These are phyloP conservation scores for Trifolium subterraneum DNA, from an alignment of 306 rosid species.

Conservation along the genomic window DNA sequence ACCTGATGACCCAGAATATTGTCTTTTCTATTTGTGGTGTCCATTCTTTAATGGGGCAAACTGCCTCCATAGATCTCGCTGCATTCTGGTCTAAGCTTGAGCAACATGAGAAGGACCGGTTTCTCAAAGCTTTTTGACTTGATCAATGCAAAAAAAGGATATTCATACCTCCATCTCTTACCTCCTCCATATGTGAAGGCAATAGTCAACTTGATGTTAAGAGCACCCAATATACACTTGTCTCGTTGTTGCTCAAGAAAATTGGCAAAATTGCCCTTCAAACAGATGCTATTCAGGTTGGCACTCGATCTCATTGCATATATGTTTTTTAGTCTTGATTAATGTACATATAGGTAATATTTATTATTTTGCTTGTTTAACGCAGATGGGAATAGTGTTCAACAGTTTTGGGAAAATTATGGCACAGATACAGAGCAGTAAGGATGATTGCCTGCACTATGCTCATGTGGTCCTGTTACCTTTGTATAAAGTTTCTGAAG, in stretches of 20 bases:
- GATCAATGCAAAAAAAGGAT: slow-evolving; percentile 74
- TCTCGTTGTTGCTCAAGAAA: slow-evolving; percentile 72
- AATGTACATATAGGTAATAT: slow-evolving; percentile 26
- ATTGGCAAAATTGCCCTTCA: slow-evolving; percentile 83
- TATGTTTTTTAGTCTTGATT: slow-evolving; percentile 21
- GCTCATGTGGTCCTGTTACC: slow-evolving; percentile 69
- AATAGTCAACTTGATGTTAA: slow-evolving; percentile 45
- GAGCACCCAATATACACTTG: slow-evolving; percentile 50
- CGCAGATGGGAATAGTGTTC: slow-evolving; percentile 83
- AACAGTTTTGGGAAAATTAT: slow-evolving; percentile 60
- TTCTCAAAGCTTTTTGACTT: slow-evolving; percentile 72
- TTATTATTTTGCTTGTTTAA: slow-evolving; percentile 42
- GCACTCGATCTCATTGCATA: slow-evolving; percentile 27
- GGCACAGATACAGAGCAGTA: slow-evolving; percentile 52
- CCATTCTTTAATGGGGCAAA: slow-evolving; percentile 65
- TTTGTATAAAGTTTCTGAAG: slow-evolving; percentile 79
- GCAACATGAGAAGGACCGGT: slow-evolving; percentile 66
- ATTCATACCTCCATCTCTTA: background rate
- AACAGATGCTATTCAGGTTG: slow-evolving; percentile 78
- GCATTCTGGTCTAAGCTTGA: slow-evolving; percentile 76
- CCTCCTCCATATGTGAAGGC: slow-evolving; percentile 45
- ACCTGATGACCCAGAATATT: slow-evolving; percentile 65
- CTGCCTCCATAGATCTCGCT: slow-evolving; percentile 47
- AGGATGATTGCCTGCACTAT: slow-evolving; percentile 62
- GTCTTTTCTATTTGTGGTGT: slow-evolving; percentile 60